Base-by-base conservation (phyloP, 1,139 yeast species). In the Yamadazyma buinensis region DNA sequence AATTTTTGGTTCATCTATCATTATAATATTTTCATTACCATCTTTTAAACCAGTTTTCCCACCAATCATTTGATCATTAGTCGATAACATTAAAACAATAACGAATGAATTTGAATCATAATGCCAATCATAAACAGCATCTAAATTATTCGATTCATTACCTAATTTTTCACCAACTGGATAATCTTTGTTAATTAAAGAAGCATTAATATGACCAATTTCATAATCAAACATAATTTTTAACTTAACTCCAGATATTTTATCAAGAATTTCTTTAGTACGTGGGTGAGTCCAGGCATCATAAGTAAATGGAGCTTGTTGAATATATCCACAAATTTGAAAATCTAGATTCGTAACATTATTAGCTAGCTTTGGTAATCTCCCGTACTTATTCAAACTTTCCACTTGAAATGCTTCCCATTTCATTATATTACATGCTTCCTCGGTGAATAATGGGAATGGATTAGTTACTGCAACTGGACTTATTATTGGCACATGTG, bases 1-100 rank as follows among this genome's bases (percentile, higher is more conserved):
- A 21, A 49, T 40, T 32, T 54, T 55, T 15, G 67, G 67, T 30
- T 57, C 64, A 8, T 59, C 58, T 26, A 59, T 59, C 22, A 54
- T 45, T 30, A 53, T 39, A 26, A 57, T 45, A 13, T 45, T 43
- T 30, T 57, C 61, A 36, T 52, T 48, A 17, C 66, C 67, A 17
- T 58, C 51, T 35, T 50, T 48, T 19, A 61, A 43, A 9, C 60
- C 62, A 2, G 67, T 60, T 36, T 59, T 60, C 12, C 66, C 65
- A 21, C 65, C 66, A 34, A 56, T 48, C 41, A 61, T 60, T 8
- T 43, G 49, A 5, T 46, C 53, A 22, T 55, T 48, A 12, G 58
- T 49, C 13, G 60, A 60, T 23, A 58, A 41, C 64, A 60, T 60
- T 25, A 60, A 50, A 14, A 60, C 66, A 22, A 54, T 41, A 2